Conservation (phyloP, 495 filamentous ascomycete species). For the Beverwykella pulmonaria region DNA sequence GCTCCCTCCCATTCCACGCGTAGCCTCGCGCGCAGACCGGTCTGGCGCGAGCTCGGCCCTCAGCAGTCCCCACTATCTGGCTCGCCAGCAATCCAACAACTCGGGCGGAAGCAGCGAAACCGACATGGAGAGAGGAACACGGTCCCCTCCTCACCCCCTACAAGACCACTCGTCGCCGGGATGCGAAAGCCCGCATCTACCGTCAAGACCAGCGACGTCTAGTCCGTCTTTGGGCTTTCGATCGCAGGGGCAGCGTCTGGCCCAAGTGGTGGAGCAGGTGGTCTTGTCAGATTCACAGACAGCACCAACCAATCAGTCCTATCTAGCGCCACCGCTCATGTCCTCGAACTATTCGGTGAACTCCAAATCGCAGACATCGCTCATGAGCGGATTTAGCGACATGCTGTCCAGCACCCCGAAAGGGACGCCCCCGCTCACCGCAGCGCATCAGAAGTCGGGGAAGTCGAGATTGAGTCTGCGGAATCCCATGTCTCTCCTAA, state of each 20-base stretch:
- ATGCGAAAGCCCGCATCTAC: constrained; percentile 12
- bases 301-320: constrained; percentile 2
- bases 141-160: neutral
- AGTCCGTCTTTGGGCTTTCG: constrained; percentile 7
- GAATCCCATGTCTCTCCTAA: constrained; percentile 69
- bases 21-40: constrained; percentile 42
- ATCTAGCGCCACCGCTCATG: constrained; percentile 12
- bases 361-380: constrained; percentile 33
- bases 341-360: constrained; percentile 25
- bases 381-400: constrained; percentile 28
- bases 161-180: constrained; percentile 12
- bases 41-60: constrained; percentile 13
- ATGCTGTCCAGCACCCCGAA: constrained; percentile 16
- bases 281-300: constrained; percentile 17
- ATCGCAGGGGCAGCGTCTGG: constrained; percentile 27
- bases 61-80: constrained; percentile 14
- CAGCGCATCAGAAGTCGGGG: constrained; percentile 39
- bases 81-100: neutral
- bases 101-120: neutral
- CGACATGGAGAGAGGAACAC: neutral
- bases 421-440: constrained; percentile 3
- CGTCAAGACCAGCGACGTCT: constrained; percentile 9
- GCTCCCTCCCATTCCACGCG: constrained; percentile 49
- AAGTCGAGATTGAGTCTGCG: constrained; percentile 68
- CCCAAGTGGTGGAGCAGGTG: constrained; percentile 28